Percentiles rank a stretch among this genome's conserved stretches.
phyloP scores from a whole-genome alignment of 2,329 filamentous ascomycete genomes.

The Ampelomyces quisqualis region DNA sequence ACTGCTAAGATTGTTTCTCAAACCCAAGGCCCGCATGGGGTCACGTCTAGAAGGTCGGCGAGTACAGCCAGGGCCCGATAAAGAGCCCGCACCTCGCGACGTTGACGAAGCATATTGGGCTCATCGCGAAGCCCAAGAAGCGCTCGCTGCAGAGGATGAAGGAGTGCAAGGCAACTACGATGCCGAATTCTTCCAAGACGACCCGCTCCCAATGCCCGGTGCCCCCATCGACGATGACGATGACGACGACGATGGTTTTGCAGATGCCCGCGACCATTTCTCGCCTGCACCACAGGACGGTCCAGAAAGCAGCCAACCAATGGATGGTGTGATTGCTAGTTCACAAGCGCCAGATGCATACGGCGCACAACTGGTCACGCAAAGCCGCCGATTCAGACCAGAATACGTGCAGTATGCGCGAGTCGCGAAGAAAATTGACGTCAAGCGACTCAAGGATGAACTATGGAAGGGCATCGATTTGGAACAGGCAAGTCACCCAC shows the following conservation, averaged over 20 bases:
- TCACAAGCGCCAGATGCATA: constrained; percentile 56
- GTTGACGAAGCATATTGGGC: constrained; percentile 98
- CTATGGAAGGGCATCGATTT: constrained; percentile 65
- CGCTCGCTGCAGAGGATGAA: constrained; percentile 54
- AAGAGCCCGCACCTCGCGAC: constrained; percentile 66
- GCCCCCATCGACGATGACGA: constrained; percentile 65
- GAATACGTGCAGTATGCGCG: constrained; percentile 67
- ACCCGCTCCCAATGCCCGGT: constrained; percentile 68
- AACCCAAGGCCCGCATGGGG: constrained; percentile 84
- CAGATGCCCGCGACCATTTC: constrained; percentile 77
- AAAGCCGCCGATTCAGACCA: constrained; percentile 60
- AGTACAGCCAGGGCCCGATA: constrained; percentile 20
- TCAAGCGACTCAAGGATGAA: constrained; percentile 63
- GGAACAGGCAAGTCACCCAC: constrained; percentile 40
- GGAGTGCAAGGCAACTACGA: constrained; percentile 78
- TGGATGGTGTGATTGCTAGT: constrained; percentile 55
- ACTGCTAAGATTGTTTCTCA: constrained; percentile 85
- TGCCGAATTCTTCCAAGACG: constrained; percentile 96
- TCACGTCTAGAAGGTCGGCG: constrained; percentile 56
- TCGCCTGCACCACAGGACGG: constrained; percentile 62
- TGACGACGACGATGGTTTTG: constrained; percentile 70
- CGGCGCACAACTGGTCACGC: constrained; percentile 63
- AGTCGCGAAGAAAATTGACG: constrained; percentile 67
- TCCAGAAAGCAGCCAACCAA: constrained; percentile 31
- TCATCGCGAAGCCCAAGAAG: constrained; percentile 45